Percentiles rank a stretch among this genome's conserved stretches.
Conservation (phyloP, 2,329 filamentous ascomycete species). For the Aurifilum marmelostoma region DNA sequence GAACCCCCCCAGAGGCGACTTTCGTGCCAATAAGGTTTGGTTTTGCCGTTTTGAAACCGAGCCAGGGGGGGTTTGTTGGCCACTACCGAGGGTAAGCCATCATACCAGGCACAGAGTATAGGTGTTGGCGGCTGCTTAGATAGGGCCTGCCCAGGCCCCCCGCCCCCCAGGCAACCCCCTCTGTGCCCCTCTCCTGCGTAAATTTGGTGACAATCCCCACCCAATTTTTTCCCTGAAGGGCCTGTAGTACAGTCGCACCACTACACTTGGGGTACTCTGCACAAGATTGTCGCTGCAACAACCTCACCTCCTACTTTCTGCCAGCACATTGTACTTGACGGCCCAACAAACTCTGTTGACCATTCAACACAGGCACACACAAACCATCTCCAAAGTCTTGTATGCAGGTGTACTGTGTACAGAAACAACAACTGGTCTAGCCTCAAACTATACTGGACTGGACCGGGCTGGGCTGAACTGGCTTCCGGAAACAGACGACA, state of each 20-base stretch:
- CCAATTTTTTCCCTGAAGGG: neutral
- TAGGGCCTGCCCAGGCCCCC: neutral
- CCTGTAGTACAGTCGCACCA: constrained; percentile 5
- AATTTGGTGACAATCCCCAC: constrained; percentile 3
- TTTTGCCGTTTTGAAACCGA: neutral
- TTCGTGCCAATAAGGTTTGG: neutral
- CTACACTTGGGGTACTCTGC: neutral
- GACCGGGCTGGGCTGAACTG: neutral
- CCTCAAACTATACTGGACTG: neutral
- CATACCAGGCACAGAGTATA: neutral
- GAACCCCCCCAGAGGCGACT: neutral
- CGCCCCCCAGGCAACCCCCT: neutral
- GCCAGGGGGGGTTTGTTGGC: neutral
- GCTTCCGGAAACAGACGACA: neutral
- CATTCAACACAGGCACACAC: neutral
- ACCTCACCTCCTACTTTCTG: neutral
- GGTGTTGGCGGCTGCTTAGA: neutral
- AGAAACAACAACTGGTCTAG: neutral
- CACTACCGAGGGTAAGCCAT: neutral
- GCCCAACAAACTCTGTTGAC: neutral
- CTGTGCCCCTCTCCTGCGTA: neutral
- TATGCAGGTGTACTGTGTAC: neutral
- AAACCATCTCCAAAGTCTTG: neutral
- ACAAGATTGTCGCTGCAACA: constrained; percentile 7
- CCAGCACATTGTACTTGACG: neutral